Percentiles rank a stretch among this genome's conserved stretches.
These are phyloP conservation scores for Volvox reticuliferus DNA, from an alignment of 139 green algal genomes.

Conservation along the genomic window DNA sequence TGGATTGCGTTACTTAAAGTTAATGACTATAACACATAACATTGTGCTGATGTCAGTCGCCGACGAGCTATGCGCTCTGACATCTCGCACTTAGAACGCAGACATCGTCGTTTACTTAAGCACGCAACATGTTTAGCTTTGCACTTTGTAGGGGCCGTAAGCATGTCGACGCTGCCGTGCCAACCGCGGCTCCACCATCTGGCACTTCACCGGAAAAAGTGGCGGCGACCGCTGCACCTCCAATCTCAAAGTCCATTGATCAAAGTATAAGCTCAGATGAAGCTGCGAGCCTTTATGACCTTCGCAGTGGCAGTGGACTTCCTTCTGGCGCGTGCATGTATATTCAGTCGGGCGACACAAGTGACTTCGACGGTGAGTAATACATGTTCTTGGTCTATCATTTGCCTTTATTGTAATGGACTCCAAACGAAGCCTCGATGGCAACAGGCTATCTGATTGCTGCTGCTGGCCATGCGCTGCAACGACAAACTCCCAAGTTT, in stretches of 20 bases:
- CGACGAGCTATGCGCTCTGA: neutral
- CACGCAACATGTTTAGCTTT: neutral
- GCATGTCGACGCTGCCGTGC: neutral
- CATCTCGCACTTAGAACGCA: neutral
- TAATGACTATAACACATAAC: no score
- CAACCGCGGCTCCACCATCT: neutral
- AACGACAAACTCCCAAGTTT: conserved; percentile 32
- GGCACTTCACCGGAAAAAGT: neutral
- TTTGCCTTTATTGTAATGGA: neutral
- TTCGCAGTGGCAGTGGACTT: neutral
- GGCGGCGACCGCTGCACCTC: neutral
- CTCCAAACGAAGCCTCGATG: neutral
- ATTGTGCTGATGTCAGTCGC: neutral
- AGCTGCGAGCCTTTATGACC: conserved; percentile 9
- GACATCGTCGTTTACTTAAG: neutral
- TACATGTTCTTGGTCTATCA: neutral
- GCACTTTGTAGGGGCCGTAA: conserved; percentile 7
- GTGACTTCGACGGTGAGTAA: conserved; percentile 58
- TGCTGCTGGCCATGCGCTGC: conserved; percentile 40
- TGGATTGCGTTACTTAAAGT: no score
- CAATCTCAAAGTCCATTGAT: neutral
- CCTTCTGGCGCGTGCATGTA: conserved; percentile 51
- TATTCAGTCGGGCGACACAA: conserved; percentile 58
- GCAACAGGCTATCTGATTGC: conserved; percentile 55
- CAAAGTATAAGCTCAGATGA: neutral